These are phyloP conservation scores for Hanseniaspora valbyensis DNA, from an alignment of 805 yeast species.

Conservation along the genomic window DNA sequence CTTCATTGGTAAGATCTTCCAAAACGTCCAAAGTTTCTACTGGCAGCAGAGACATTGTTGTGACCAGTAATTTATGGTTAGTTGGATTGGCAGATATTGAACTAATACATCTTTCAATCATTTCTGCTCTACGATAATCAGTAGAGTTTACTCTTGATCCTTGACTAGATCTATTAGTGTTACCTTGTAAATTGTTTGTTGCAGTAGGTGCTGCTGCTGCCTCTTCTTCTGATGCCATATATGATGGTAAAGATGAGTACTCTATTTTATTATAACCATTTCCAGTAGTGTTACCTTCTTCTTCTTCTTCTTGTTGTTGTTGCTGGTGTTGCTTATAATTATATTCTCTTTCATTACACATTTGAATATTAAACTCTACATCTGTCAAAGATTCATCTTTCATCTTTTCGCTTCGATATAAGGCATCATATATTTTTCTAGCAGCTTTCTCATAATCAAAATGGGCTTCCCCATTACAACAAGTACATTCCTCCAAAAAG, in stretches of 20 bases:
- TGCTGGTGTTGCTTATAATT: background rate
- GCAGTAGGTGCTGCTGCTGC: background rate
- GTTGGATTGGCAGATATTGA: background rate
- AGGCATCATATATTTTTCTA: conserved; percentile 12
- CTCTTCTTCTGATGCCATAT: background rate
- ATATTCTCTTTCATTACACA: conserved; percentile 3
- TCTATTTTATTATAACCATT: background rate
- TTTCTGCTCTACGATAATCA: background rate
- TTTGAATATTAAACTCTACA: conserved; percentile 11
- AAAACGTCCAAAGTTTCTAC: background rate
- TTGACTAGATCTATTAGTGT: too few species aligned
- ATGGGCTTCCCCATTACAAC: conserved; percentile 12
- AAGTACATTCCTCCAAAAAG: conserved; percentile 5
- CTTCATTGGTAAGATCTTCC: background rate
- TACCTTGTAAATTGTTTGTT: too few species aligned
- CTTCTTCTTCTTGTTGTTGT: background rate
- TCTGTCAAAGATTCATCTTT: conserved; percentile 11
- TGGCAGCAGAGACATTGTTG: background rate
- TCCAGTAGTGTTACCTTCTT: background rate
- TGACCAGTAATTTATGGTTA: background rate
- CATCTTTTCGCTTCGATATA: conserved; percentile 13
- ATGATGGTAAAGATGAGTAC: background rate
- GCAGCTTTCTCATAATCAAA: conserved; percentile 14
- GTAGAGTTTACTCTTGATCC: background rate
- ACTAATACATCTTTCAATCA: background rate